Conservation (phyloP, 495 filamentous ascomycete genomes). For the Glarea lozoyensis region DNA sequence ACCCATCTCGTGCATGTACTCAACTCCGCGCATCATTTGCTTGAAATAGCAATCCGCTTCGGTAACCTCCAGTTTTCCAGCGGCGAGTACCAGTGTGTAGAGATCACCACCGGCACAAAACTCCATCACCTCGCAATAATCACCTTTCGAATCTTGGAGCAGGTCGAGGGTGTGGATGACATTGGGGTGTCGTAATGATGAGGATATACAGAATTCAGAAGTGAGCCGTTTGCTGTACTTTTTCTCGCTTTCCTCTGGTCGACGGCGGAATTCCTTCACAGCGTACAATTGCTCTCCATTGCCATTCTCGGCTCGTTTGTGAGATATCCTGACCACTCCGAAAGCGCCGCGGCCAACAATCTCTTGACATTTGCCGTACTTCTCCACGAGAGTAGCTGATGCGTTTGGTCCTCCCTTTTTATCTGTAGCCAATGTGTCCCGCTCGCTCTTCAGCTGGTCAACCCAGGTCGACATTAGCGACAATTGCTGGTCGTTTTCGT, state of each 20-base stretch:
- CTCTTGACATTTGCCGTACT: slow-evolving; percentile 98
- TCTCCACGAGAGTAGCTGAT: slow-evolving; percentile 80
- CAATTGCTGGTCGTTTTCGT: slow-evolving; percentile 68
- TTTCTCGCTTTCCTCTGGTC: slow-evolving; percentile 87
- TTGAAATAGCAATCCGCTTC: slow-evolving; percentile 99
- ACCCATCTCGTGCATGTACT: slow-evolving; percentile 99
- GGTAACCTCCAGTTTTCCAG: slow-evolving; percentile 82
- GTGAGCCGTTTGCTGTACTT: slow-evolving; percentile 97
- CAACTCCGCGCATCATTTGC: slow-evolving; percentile 97
- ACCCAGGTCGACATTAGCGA: slow-evolving; percentile 95
- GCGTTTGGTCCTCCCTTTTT: slow-evolving; percentile 71
- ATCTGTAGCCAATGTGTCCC: slow-evolving; percentile 64
- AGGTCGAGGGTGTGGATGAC: slow-evolving; percentile 97
- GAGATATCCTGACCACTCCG: slow-evolving; percentile 95
- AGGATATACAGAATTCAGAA: slow-evolving; percentile 99
- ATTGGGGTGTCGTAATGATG: slow-evolving; percentile 91
- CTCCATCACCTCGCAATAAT: slow-evolving; percentile 99
- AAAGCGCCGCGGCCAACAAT: slow-evolving; percentile 97
- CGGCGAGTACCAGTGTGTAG: slow-evolving; percentile 87
- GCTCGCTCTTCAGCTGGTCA: slow-evolving; percentile 79
- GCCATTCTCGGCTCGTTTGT: slow-evolving; percentile 83
- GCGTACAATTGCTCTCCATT: slow-evolving; percentile 86
- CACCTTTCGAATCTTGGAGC: slow-evolving; percentile 89
- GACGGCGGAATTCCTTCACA: slow-evolving; percentile 94
- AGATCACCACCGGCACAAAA: slow-evolving; percentile 96